phyloP scores from a whole-genome alignment of 108 stramenopile species.

The Hondaea fermentalgiana region DNA sequence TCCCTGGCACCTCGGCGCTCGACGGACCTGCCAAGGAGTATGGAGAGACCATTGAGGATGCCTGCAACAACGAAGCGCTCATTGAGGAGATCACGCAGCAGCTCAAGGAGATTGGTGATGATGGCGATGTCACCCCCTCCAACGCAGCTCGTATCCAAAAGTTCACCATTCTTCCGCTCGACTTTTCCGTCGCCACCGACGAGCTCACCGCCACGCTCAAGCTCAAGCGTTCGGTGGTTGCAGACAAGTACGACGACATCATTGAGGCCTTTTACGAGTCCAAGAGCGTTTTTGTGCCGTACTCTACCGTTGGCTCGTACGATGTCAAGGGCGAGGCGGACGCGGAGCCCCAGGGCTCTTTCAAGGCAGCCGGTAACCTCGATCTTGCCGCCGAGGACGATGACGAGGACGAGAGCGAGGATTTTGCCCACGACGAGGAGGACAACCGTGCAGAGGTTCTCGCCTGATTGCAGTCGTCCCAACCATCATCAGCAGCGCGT shows the following conservation, averaged over 20 bases:
- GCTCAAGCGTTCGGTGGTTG: constrained; percentile 59
- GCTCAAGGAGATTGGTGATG: constrained; percentile 21
- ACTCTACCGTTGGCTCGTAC: neutral
- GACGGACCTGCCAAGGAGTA: neutral
- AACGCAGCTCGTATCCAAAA: constrained; percentile 62
- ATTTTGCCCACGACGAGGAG: no score
- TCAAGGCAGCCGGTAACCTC: neutral
- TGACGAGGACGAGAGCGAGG: neutral
- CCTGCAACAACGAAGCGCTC: constrained; percentile 3
- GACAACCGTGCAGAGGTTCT: no score
- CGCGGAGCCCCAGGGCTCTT: neutral
- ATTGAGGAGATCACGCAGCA: constrained; percentile 21
- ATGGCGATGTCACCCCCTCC: constrained; percentile 38
- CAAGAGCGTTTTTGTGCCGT: constrained; percentile 14
- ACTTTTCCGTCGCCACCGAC: constrained; percentile 56
- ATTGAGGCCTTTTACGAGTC: constrained; percentile 39
- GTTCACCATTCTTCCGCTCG: constrained; percentile 44
- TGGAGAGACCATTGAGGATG: neutral
- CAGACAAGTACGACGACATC: constrained; percentile 50
- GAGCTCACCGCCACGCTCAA: constrained; percentile 72
- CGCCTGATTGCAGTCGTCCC: no score
- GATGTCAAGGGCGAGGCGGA: neutral
- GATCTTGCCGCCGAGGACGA: neutral
- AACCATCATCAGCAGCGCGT: no score
- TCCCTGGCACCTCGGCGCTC: neutral